A percentile compares a stretch with the other conserved stretches of the same genome.
phyloP scores from a whole-genome alignment of 1,139 yeast genomes.

The Pichia sp. region DNA sequence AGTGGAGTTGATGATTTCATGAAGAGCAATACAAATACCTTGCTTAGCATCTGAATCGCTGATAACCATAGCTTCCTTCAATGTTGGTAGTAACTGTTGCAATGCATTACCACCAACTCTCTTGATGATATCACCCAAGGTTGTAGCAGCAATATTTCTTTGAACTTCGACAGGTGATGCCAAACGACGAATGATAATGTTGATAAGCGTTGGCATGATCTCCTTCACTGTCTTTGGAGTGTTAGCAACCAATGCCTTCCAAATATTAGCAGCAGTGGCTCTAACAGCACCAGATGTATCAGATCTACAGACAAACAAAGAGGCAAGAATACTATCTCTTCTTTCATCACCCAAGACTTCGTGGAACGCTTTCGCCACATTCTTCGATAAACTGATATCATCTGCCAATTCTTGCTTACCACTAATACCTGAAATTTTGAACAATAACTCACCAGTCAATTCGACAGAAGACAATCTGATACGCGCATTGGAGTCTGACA shows the following conservation, averaged over 20 bases:
- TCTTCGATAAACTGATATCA: conserved; percentile 50
- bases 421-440: conserved; percentile 89
- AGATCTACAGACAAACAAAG: conserved; percentile 87
- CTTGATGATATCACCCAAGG: conserved; percentile 92
- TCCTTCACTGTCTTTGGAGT: conserved; percentile 97
- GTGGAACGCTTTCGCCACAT: conserved; percentile 59
- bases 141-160: conserved; percentile 85
- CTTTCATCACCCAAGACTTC: conserved; percentile 83
- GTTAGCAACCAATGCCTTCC: conserved; percentile 95
- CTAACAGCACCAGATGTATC: conserved; percentile 87
- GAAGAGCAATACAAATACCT: conserved; percentile 92
- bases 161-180: conserved; percentile 76
- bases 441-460: conserved; percentile 91
- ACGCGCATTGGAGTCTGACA: conserved; percentile 76
- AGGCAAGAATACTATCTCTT: conserved; percentile 77
- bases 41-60: conserved; percentile 80
- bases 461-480: conserved; percentile 92
- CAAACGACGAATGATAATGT: conserved; percentile 70
- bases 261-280: conserved; percentile 86
- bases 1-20: conserved; percentile 77
- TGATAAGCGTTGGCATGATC: conserved; percentile 77
- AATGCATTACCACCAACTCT: conserved; percentile 91
- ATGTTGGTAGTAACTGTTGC: conserved; percentile 76
- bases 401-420: conserved; percentile 60
- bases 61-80: conserved; percentile 55